A percentile compares a stretch with the other conserved stretches of the same genome.
These are phyloP conservation scores for Penicillium brevicompactum DNA, from an alignment of 2,329 filamentous ascomycete genomes.

Conservation along the genomic window DNA sequence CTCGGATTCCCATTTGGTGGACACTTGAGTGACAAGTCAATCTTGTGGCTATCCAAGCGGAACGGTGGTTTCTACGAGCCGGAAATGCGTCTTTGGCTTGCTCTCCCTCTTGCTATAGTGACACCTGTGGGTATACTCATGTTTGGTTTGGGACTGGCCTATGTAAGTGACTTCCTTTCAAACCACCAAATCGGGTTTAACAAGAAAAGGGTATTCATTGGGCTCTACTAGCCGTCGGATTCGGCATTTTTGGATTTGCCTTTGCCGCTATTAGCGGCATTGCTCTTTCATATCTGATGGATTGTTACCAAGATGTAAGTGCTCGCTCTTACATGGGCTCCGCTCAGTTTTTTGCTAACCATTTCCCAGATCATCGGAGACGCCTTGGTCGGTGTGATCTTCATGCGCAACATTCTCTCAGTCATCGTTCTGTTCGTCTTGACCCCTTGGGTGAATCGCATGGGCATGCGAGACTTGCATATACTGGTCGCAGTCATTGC, in stretches of 20 bases:
- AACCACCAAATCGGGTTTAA: too few relatives aligned
- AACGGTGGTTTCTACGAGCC: constrained; percentile 49
- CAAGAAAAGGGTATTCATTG: constrained; percentile 25
- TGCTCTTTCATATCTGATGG: constrained; percentile 31
- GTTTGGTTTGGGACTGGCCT: constrained; percentile 40
- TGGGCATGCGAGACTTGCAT: constrained; percentile 26
- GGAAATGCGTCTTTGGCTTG: constrained; percentile 46
- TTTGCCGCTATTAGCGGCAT: constrained; percentile 25
- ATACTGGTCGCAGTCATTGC: constrained; percentile 20
- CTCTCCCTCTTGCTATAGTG: constrained; percentile 29
- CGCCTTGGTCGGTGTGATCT: constrained; percentile 48
- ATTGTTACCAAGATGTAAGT: constrained; percentile 34
- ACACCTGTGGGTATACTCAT: constrained; percentile 39
- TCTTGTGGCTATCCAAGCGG: constrained; percentile 39
- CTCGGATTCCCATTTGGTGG: constrained; percentile 40
- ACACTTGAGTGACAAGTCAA: constrained; percentile 40
- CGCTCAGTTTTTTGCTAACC: not conserved
- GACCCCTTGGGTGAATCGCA: constrained; percentile 40
- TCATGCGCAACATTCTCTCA: constrained; percentile 48
- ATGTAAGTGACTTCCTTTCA: constrained; percentile 14
- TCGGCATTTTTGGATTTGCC: constrained; percentile 20
- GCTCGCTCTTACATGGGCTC: not conserved
- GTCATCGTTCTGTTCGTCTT: constrained; percentile 50
- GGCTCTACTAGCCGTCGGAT: constrained; percentile 31
- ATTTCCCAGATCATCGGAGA: constrained; percentile 48